Conservation (phyloP, 345 rosid species). For the Sonneratia caseolaris region DNA sequence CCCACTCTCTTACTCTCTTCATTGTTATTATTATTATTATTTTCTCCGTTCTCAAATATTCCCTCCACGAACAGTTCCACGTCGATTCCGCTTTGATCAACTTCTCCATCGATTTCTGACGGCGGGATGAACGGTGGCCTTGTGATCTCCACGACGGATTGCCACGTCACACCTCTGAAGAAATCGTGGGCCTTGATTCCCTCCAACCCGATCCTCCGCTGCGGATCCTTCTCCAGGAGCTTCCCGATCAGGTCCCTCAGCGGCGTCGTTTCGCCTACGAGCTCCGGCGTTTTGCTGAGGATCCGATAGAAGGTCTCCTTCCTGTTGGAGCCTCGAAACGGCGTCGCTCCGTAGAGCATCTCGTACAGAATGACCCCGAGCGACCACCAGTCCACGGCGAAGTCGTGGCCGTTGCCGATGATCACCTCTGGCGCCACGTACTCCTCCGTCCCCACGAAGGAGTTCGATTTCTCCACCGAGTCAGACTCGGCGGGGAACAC, state of each 20-base stretch:
- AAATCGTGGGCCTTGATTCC: conserved; percentile 65
- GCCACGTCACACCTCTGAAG: conserved; percentile 62
- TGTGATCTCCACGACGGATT: conserved; percentile 25
- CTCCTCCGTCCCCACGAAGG: conserved; percentile 95
- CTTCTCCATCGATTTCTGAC: conserved; percentile 9
- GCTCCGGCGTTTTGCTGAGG: conserved; percentile 37
- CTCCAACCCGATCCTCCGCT: conserved; percentile 41
- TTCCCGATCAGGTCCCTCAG: conserved; percentile 52
- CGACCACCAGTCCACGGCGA: conserved; percentile 90
- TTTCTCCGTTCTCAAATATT: conserved; percentile 19
- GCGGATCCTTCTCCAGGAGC: conserved; percentile 59
- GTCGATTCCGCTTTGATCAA: conserved; percentile 16
- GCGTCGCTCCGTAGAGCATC: conserved; percentile 82
- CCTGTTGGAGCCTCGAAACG: conserved; percentile 56
- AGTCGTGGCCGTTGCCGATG: conserved; percentile 68
- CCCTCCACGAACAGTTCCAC: conserved; percentile 60
- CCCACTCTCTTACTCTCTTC: conserved; percentile 3
- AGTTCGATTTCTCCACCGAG: conserved; percentile 46
- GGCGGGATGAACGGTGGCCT: conserved; percentile 73
- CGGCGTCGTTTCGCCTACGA: conserved; percentile 64
- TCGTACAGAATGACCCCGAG: conserved; percentile 74
- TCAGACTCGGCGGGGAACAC: conserved; percentile 13
- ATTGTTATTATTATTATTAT: background rate
- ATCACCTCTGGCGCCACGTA: conserved; percentile 90
- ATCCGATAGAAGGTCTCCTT: conserved; percentile 65